Evolutionary conservation across 305 asterid genomes (phyloP).

Genomic region (Fraxinus ornus): DNA sequence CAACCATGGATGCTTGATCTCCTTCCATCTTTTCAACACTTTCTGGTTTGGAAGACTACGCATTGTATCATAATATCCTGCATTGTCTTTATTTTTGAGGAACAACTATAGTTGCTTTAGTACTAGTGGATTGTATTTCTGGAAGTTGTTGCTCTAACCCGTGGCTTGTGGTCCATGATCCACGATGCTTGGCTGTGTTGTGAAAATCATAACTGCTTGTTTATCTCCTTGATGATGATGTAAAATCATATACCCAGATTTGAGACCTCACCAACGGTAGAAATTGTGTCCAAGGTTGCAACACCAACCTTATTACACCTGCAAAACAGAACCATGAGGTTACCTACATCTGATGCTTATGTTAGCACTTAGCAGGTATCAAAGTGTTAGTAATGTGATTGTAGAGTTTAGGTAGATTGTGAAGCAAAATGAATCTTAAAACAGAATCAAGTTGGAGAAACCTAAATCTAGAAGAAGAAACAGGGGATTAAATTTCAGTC

Average conservation of each 20-base stretch:
- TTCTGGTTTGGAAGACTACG: background rate
- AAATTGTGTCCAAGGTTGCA: background rate
- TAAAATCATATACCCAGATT: background rate
- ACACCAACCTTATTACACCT: background rate
- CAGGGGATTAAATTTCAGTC: background rate
- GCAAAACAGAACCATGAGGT: background rate
- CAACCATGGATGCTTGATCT: constrained; percentile 16
- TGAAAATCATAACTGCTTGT: background rate
- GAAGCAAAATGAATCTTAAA: background rate
- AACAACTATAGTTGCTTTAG: background rate
- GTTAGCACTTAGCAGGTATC: background rate
- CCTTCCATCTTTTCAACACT: constrained; percentile 7
- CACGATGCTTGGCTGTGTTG: background rate
- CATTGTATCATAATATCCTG: background rate
- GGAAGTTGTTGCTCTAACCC: background rate
- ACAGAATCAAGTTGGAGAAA: background rate
- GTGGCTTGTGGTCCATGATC: background rate
- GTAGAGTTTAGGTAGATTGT: background rate
- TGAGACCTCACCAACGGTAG: background rate
- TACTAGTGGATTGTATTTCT: background rate
- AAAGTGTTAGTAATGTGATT: background rate
- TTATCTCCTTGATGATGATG: background rate
- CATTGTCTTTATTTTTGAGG: background rate
- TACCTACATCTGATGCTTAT: background rate
- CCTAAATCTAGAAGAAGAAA: background rate